These are phyloP conservation scores for Rhodomyrtus psidioides DNA, from an alignment of 441 rosid genomes.

Conservation along the genomic window DNA sequence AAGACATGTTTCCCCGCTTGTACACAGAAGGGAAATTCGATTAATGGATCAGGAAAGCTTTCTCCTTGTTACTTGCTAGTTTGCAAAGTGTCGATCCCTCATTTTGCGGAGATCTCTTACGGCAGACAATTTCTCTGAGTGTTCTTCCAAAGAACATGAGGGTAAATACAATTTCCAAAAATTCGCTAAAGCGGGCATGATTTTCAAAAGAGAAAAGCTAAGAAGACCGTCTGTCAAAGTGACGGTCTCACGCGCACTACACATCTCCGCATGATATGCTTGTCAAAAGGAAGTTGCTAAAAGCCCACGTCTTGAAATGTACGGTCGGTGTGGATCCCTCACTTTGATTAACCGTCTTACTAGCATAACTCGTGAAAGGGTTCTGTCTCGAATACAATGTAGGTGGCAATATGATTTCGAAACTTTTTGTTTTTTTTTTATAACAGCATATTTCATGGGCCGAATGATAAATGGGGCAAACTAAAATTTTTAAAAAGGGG, in stretches of 20 bases:
- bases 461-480: background rate
- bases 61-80: background rate
- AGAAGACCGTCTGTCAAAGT: no score
- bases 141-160: no score
- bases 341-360: no score
- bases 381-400: background rate
- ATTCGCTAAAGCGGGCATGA: accelerated
- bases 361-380: background rate
- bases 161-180: background rate
- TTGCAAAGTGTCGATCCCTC: no score
- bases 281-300: no score
- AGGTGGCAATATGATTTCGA: background rate
- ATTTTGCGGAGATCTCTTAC: no score
- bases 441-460: background rate
- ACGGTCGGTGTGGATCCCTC: no score
- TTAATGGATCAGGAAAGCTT: background rate
- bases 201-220: background rate
- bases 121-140: no score
- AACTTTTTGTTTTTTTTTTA: accelerated
- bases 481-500: background rate
- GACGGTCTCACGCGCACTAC: no score
- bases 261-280: no score
- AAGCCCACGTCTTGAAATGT: no score
- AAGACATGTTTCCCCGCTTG: background rate
- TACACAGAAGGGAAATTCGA: background rate